Evolutionary conservation across 768 basidiomycete genomes (phyloP), one percentile per base, ranked within the genome.

Genomic region (Amanita inopinata): DNA sequence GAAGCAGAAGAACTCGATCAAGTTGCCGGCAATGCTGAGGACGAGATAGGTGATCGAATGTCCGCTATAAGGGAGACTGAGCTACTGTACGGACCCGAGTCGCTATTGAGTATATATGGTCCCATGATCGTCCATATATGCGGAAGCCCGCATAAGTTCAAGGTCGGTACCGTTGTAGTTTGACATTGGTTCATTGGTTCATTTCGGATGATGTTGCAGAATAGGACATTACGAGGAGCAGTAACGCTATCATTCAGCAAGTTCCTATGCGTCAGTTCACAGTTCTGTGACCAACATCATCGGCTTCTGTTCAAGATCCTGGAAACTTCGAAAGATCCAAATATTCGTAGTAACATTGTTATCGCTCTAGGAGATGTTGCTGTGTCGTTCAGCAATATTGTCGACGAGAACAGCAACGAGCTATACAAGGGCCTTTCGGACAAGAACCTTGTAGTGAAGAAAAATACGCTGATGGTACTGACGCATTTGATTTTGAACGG

Each of bases 381-480:
- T 0, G 91, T 98, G 11, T 96, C 87, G n/a, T 98, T 98, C 71
- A 92, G 89, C 60, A 91, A 66, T 48, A 88, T 99, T 62, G 78
- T 99, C 50, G 94, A 98, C 61, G 93, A 99, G 67, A 96, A 94
- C 67, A 89, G 84, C 63, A 85, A 91, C 53, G 86, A 92, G 52
- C 69, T 99, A 2, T 99, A 98, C 69, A 85, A 83, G 55, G 94
- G 94, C 2, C 74, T 98, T 25, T 83, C 87, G 8, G 96, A 99
- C 59, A 67, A 66, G 30, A 77, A 94, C 52, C 62, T 89, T 7
- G 76, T 83, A 30, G 94, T 99, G 49, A 99, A 98, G 78, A 98
- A 98, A 73, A 98, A 98, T 63, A 96, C 94, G 25, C 73, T 99
- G 33, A 98, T 98, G 94, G 96, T 98, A 22, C 70, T 98, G 43